Base-by-base conservation (phyloP, 2,329 filamentous ascomycete species). In the Fusarium protoensiforme region DNA sequence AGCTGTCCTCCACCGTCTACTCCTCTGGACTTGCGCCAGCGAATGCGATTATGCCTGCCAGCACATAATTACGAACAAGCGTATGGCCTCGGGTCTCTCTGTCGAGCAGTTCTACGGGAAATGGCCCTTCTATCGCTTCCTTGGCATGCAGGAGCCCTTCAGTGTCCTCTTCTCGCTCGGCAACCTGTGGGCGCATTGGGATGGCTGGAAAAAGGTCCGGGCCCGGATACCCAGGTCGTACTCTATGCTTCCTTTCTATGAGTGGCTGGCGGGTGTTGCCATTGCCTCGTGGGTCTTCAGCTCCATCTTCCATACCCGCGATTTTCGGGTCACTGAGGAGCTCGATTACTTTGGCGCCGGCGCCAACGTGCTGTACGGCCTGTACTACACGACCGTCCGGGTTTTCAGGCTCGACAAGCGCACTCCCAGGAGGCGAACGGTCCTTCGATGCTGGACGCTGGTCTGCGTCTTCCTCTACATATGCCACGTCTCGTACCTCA, bases 11-110 rank as follows among this genome's bases (percentile, higher is more conserved):
- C 95, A 92, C 81, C 94, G 94, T 71, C 88, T 98, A 76, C 91
- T 98, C 79, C 85, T 98, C 82, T 99, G 96, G 96, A 91, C 91
- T 81, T 99, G 96, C 85, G 90, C 93, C 70, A 88, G 93, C 80
- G 96, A 99, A 89, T 99, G 96, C 90, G 95, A 99, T 87, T 97
- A 99, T 86, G 92, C 94, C 69, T 99, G 96, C 87, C 96, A 99
- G 83, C 96, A 97, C 87, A 92, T 98, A 81, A 88, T 97, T 68
- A 98, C 96, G 65, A 84, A 90, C 76, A 84, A 85, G 67, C 94
- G 96, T 72, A 84, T 95, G 74, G 85, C 89, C 29, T 86, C 89
- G 71, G 88, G 90, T 68, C 89, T 90, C 33, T 89, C 91, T 13
- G 83, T 98, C 58, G 92, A 96, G 65, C 96, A 99, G 84, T 99